Base-by-base conservation (phyloP, 2,329 filamentous ascomycete genomes). In the Dothideomycetes sp. region DNA sequence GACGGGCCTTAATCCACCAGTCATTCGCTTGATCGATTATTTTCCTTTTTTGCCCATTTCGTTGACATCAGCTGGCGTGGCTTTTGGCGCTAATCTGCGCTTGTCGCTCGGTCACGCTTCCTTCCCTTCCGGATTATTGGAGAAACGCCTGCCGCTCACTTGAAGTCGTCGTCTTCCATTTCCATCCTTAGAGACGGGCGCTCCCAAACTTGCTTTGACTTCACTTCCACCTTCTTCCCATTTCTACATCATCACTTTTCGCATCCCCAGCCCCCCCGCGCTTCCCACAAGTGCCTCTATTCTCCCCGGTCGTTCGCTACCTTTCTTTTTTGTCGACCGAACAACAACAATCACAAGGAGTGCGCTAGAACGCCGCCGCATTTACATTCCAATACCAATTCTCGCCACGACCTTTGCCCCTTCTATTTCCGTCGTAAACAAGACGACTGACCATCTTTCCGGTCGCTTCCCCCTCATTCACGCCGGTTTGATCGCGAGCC, bases 31-130 rank as follows among this genome's bases (percentile, higher is more conserved):
- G 7, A 24, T 24, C 22, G 7, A 24, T 2, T 24, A 7, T 11
- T 24, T 24, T 24, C 12, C 22, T 24, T 24, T 11, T 7, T 11
- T 11, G 7, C 12, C 22, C 15, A 10, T 18, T 13, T 43, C 41
- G 23, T 43, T 43, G 33, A 33, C 32, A 36, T 43, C 40, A 43
- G 39, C 39, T 33, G 37, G 37, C 38, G 38, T 34, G 38, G 30
- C 38, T 41, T 41, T n/a, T 29, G 30, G 25, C 38, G 38, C 38
- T 41, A 41, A 41, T 28, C 24, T 40, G 37, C 37, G 29, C 37
- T 40, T 40, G 37, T 32, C 33, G 9, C 6, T 16, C 29, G 20
- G 29, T 41, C 37, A 41, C 37, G 37, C 27, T 30, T 30, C 27
- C 37, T 30, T 25, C 19, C 29, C 28, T 40, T 40, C 28, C 11